Evolutionary conservation across 2,329 filamentous ascomycete genomes (phyloP), one percentile per base, ranked within the genome.

Genomic region (Fusarium secorum): DNA sequence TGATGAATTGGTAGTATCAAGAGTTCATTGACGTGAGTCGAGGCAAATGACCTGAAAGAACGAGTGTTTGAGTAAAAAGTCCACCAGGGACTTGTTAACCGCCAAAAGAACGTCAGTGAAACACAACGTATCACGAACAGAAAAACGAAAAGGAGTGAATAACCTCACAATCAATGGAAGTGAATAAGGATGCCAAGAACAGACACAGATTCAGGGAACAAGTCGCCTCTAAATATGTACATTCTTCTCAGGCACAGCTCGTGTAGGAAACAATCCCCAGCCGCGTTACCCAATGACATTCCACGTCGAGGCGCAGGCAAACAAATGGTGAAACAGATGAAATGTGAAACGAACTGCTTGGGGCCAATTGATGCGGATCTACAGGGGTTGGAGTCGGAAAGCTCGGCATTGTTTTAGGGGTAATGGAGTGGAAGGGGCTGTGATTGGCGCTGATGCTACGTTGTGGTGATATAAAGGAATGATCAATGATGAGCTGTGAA

Each of bases 11-110:
- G 28, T 5, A 22, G n/a, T 10, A 7, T 22, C 7, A 22, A 32
- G 20, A 4, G 7, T 32, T 32, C 28, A 18, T 10, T 22, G 45
- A 26, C 8, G 24, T 18, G 20, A 8, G 44, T 18, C 2, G 15
- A 48, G 28, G 20, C 5, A 22, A 48, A 32, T 18, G 45, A 32
- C 3, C 11, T 32, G 7, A 18, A 28, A 36, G 13, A 42, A 15
- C 18, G 39, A 22, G 22, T 36, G 22, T 60, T 39, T 66, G 48
- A 56, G 42, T 64, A 54, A 38, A 28, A 33, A 24, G n/a, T 68
- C 65, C 65, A 26, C 65, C 65, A 68, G 65, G 65, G 65, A 68
- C 28, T 48, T 60, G 28, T 32, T 38, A n/a, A 32, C 30, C 18
- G 22, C 30, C 30, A 63, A 58, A 59, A 36, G 59, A 63, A 35